Conservation (phyloP, 2,329 filamentous ascomycete genomes). For the Penicillium sp. region DNA sequence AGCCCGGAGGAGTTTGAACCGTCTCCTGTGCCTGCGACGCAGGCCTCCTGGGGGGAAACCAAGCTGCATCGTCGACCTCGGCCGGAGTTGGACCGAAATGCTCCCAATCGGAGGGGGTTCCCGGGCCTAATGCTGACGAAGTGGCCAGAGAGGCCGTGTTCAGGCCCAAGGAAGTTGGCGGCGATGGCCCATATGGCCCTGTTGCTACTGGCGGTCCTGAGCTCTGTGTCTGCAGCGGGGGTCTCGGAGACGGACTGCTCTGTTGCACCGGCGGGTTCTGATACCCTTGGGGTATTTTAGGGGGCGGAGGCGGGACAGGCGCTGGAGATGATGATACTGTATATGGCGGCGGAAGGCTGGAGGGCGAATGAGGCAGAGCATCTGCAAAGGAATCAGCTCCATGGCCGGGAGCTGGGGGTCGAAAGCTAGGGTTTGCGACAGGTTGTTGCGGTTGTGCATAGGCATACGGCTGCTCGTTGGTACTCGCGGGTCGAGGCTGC, state of each 20-base stretch:
- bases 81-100: conserved; percentile 39
- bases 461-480: conserved; percentile 24
- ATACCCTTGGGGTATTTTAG: conserved; percentile 42
- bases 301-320: conserved; percentile 39
- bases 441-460: conserved; percentile 14
- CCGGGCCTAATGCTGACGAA: conserved; percentile 41
- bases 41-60: conserved; percentile 22
- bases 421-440: conserved; percentile 17
- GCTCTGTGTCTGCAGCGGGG: conserved; percentile 18
- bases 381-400: conserved; percentile 14
- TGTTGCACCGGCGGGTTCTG: conserved; percentile 31
- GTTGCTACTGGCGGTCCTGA: conserved; percentile 17
- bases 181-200: conserved; percentile 17
- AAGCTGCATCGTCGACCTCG: conserved; percentile 38
- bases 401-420: conserved; percentile 20
- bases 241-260: conserved; percentile 16
- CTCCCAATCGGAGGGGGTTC: conserved; percentile 50
- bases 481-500: conserved; percentile 40
- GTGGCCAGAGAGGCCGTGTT: conserved; percentile 19
- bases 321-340: conserved; percentile 19
- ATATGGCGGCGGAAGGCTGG: conserved; percentile 24
- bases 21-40: conserved; percentile 7
- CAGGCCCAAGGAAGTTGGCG: conserved; percentile 11
- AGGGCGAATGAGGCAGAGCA: conserved; percentile 7
- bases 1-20: conserved; percentile 13